A percentile compares a stretch with the other conserved stretches of the same genome.
These are phyloP conservation scores for Neurospora intermedia DNA, from an alignment of 495 filamentous ascomycete species.

Conservation along the genomic window DNA sequence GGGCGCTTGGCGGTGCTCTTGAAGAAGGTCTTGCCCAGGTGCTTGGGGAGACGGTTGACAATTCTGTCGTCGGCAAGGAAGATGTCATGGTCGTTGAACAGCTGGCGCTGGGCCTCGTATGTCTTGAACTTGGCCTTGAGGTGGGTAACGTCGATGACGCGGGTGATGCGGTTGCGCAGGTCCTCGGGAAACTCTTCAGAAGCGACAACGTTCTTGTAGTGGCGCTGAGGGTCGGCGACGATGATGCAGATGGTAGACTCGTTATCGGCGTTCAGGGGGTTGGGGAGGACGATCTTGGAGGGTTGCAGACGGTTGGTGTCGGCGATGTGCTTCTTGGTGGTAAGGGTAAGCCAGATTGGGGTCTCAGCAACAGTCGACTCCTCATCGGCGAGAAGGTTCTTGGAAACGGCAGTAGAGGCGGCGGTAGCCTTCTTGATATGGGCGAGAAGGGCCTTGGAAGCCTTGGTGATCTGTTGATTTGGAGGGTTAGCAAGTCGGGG, in stretches of 20 bases:
- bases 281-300: constrained; percentile 45
- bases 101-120: constrained; percentile 75
- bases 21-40: constrained; percentile 84
- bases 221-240: constrained; percentile 64
- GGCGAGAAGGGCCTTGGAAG: constrained; percentile 67
- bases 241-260: constrained; percentile 64
- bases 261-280: constrained; percentile 54
- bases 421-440: constrained; percentile 62
- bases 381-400: constrained; percentile 62
- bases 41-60: constrained; percentile 59
- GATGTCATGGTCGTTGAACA: constrained; percentile 72
- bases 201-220: constrained; percentile 77
- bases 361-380: constrained; percentile 33
- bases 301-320: constrained; percentile 54
- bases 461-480: constrained; percentile 53
- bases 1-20: constrained; percentile 68
- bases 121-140: constrained; percentile 75
- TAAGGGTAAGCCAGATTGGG: constrained; percentile 73
- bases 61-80: constrained; percentile 84
- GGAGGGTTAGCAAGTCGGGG: neutral
- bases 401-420: constrained; percentile 48
- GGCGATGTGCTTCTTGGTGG: constrained; percentile 69
- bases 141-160: constrained; percentile 74
- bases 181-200: constrained; percentile 63
- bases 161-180: constrained; percentile 60